A percentile compares a stretch with the other conserved stretches of the same genome.
These are phyloP conservation scores for Haplosporangium gracile DNA, from an alignment of 192 early-diverging fungal genomes.

Conservation along the genomic window DNA sequence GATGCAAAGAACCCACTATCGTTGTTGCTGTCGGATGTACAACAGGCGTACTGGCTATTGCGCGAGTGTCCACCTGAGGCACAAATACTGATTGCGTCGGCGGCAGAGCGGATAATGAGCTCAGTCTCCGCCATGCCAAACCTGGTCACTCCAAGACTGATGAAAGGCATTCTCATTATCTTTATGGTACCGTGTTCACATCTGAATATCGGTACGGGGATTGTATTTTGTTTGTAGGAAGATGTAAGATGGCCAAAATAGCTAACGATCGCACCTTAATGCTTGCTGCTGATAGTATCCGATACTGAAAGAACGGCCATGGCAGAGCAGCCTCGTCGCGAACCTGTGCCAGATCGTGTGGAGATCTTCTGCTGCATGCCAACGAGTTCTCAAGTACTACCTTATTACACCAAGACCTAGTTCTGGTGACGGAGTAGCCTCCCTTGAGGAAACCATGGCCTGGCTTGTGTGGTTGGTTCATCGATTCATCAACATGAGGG, in stretches of 20 bases:
- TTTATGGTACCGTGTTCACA: slow-evolving; percentile 32
- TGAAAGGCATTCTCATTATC: slow-evolving; percentile 54
- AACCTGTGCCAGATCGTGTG: slow-evolving; percentile 52
- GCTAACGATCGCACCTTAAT: neutral
- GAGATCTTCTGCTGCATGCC: slow-evolving; percentile 38
- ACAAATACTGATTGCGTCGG: slow-evolving; percentile 37
- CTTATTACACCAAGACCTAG: slow-evolving; percentile 37
- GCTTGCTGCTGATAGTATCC: slow-evolving; percentile 28
- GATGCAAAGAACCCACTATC: slow-evolving; percentile 47
- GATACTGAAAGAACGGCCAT: slow-evolving; percentile 45
- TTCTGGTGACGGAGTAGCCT: slow-evolving; percentile 37
- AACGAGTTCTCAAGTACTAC: slow-evolving; percentile 49
- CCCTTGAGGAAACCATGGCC: slow-evolving; percentile 43
- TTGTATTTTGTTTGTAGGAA: neutral
- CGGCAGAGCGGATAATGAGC: slow-evolving; percentile 53
- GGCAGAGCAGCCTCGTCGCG: slow-evolving; percentile 45
- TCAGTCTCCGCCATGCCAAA: slow-evolving; percentile 46
- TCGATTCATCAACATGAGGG: slow-evolving; percentile 43
- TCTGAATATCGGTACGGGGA: neutral
- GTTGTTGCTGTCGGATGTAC: slow-evolving; percentile 46
- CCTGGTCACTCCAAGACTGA: slow-evolving; percentile 43
- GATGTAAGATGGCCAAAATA: neutral
- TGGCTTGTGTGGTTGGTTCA: slow-evolving; percentile 53
- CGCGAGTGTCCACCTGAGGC: slow-evolving; percentile 48
- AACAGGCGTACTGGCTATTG: slow-evolving; percentile 50